A percentile compares a stretch with the other conserved stretches of the same genome.
These are phyloP conservation scores for Oryza punctata DNA, from an alignment of 176 grass and related monocot species.

Conservation along the genomic window DNA sequence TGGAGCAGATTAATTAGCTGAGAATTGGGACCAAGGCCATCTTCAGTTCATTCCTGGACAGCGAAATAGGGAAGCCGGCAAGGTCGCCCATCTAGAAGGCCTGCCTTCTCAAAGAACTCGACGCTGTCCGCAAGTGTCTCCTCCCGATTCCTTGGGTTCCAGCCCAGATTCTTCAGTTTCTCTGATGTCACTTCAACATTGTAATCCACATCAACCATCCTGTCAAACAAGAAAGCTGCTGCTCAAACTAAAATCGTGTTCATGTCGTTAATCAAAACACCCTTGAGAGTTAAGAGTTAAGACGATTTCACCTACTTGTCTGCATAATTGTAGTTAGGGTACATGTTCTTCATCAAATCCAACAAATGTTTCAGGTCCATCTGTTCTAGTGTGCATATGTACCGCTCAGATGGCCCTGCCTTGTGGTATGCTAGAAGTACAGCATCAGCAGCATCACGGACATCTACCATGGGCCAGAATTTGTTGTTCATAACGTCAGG, in stretches of 20 bases:
- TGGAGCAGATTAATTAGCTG: too few relatives aligned
- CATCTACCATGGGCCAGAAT: conserved; percentile 47
- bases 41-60: too few relatives aligned
- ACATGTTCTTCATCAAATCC: conserved; percentile 43
- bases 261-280: not conserved
- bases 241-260: not conserved
- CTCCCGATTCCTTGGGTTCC: conserved; percentile 31
- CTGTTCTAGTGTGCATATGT: conserved; percentile 13
- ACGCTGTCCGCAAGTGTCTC: conserved; percentile 24
- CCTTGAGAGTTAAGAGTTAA: too few relatives aligned
- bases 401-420: not conserved
- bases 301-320: too few relatives aligned
- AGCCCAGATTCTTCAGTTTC: conserved; percentile 43
- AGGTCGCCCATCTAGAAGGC: too few relatives aligned
- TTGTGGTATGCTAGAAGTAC: conserved; percentile 27
- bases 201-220: conserved; percentile 2
- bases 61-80: too few relatives aligned
- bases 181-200: not conserved
- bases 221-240: not conserved
- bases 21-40: too few relatives aligned
- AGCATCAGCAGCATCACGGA: conserved; percentile 53
- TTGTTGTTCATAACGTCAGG: too few relatives aligned
- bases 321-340: conserved; percentile 35
- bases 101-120: not conserved
- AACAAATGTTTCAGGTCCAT: too few relatives aligned